Percentiles rank a stretch among this genome's conserved stretches.
These are phyloP conservation scores for Datisca glomerata DNA, from an alignment of 306 rosid species.

Conservation along the genomic window DNA sequence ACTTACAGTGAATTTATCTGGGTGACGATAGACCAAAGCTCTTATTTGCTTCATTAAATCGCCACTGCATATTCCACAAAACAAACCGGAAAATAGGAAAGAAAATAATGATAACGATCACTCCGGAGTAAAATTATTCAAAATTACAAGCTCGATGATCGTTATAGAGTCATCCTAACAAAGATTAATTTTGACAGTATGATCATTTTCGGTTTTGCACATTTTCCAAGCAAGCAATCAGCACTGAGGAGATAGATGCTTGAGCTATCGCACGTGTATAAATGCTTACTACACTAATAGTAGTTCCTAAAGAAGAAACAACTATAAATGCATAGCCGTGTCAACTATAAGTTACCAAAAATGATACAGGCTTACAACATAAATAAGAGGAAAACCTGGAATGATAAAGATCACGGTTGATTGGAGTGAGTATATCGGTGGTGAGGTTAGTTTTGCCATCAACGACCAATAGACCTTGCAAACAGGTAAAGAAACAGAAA, in stretches of 20 bases:
- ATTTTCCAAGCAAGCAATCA: no score
- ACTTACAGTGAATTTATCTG: constrained; percentile 63
- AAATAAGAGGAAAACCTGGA: constrained; percentile 43
- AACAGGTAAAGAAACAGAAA: constrained; percentile 26
- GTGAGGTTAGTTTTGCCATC: constrained; percentile 29
- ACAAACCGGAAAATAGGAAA: constrained; percentile 13
- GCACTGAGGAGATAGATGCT: no score
- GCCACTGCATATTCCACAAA: constrained; percentile 42
- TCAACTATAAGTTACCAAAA: no score
- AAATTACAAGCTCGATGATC: background rate
- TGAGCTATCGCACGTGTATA: no score
- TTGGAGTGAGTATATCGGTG: constrained; percentile 21
- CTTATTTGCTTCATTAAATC: constrained; percentile 66
- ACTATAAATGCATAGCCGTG: no score
- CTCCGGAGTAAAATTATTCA: background rate
- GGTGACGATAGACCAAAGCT: constrained; percentile 77
- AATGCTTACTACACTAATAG: no score
- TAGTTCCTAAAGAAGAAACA: no score
- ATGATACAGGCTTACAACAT: no score
- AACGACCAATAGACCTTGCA: constrained; percentile 26
- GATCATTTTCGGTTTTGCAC: no score
- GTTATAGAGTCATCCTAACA: no score
- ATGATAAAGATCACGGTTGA: constrained; percentile 83
- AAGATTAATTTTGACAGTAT: no score
- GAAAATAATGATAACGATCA: no score